phyloP scores from a whole-genome alignment of 108 stramenopile species.

The Discostella stelligeroides region DNA sequence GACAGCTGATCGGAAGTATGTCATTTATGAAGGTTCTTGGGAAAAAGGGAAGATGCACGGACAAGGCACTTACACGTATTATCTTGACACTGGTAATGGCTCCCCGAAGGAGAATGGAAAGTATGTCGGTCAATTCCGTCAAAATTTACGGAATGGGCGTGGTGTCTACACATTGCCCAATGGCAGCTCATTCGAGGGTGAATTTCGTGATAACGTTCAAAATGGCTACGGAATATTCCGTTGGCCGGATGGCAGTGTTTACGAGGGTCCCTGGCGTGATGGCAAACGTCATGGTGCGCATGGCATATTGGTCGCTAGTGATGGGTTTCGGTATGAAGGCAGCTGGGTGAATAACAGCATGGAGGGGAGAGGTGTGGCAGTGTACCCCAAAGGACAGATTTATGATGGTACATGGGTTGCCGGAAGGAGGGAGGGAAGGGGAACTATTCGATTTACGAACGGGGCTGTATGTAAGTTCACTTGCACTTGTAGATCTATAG shows the following conservation, averaged over 20 bases:
- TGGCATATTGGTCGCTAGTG: conserved; percentile 69
- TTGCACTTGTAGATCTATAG: neutral
- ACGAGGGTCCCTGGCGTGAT: conserved; percentile 87
- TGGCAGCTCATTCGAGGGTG: conserved; percentile 76
- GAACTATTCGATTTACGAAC: conserved; percentile 84
- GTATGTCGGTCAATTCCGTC: conserved; percentile 86
- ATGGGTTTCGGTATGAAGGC: conserved; percentile 91
- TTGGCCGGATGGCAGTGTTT: conserved; percentile 75
- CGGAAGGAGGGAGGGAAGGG: conserved; percentile 86
- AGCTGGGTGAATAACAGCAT: conserved; percentile 87
- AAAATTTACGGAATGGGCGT: conserved; percentile 74
- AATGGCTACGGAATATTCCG: conserved; percentile 78
- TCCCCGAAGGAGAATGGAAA: conserved; percentile 39
- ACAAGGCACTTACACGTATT: conserved; percentile 79
- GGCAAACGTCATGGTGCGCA: conserved; percentile 78
- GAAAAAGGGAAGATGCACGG: conserved; percentile 87
- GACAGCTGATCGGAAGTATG: conserved; percentile 70
- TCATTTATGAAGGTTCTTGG: conserved; percentile 89
- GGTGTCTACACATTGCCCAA: conserved; percentile 80
- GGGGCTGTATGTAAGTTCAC: conserved; percentile 64
- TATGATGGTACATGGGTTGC: conserved; percentile 84
- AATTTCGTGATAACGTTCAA: conserved; percentile 82
- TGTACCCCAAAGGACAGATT: conserved; percentile 84
- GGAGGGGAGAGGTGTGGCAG: conserved; percentile 86
- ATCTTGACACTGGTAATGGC: conserved; percentile 3